Percentiles rank a stretch among this genome's conserved stretches.
These are phyloP conservation scores for Rhytidhysteron rufulum DNA, from an alignment of 2,329 filamentous ascomycete genomes.

Conservation along the genomic window DNA sequence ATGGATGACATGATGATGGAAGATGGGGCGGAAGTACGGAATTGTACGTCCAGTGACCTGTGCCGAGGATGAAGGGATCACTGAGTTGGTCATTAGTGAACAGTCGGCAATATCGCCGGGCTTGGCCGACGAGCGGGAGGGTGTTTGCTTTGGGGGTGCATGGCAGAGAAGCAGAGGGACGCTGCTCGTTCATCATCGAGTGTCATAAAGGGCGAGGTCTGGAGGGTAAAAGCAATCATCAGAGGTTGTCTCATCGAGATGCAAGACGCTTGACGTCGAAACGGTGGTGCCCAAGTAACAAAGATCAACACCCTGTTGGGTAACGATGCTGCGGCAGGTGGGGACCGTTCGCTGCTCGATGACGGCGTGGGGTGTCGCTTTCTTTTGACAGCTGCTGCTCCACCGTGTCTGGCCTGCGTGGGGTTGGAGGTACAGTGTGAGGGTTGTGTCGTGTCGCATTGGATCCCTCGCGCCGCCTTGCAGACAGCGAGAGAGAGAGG, in stretches of 20 bases:
- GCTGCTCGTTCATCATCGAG: too few relatives aligned
- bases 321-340: neutral
- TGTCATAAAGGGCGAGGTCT: too few relatives aligned
- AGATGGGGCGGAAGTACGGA: slow-evolving; percentile 8
- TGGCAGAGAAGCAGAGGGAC: neutral
- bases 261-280: slow-evolving; percentile 12
- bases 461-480: too few relatives aligned
- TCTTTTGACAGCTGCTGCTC: neutral
- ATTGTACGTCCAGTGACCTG: slow-evolving; percentile 10
- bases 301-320: neutral
- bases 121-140: slow-evolving; percentile 22
- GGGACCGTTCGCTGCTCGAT: neutral
- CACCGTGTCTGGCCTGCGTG: too few relatives aligned
- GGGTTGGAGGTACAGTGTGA: neutral
- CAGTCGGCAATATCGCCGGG: slow-evolving; percentile 18
- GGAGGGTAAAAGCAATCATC: slow-evolving; percentile 5
- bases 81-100: slow-evolving; percentile 5
- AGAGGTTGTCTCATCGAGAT: too few relatives aligned
- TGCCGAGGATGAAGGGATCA: slow-evolving; percentile 13
- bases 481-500: too few relatives aligned
- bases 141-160: slow-evolving; percentile 3
- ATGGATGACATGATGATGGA: neutral
- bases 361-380: neutral
- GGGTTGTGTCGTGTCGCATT: too few relatives aligned
- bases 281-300: neutral